These are phyloP conservation scores for Fusarium sp. DNA, from an alignment of 2,329 filamentous ascomycete genomes.

Conservation along the genomic window DNA sequence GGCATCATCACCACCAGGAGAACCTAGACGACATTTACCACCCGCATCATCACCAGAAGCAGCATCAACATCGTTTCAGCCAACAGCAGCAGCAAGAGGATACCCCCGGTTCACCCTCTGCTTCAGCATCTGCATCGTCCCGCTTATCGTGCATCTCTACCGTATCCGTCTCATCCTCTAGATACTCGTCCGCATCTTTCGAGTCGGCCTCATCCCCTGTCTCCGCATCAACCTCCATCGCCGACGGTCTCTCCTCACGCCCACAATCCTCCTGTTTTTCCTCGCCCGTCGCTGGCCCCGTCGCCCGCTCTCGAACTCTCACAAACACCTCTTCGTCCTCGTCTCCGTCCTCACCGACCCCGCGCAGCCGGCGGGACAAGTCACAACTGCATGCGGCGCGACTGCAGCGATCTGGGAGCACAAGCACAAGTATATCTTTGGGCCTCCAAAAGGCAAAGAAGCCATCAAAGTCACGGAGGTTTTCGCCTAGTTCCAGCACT, in stretches of 20 bases:
- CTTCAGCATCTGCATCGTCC: conserved; percentile 38
- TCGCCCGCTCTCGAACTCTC: conserved; percentile 35
- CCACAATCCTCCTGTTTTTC: conserved; percentile 11
- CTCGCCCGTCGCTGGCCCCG: conserved; percentile 30
- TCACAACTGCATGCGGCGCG: conserved; percentile 60
- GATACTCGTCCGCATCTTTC: conserved; percentile 37
- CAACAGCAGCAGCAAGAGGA: conserved; percentile 18
- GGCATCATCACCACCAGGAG: conserved; percentile 6
- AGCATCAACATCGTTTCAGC: conserved; percentile 43
- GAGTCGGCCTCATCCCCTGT: conserved; percentile 37
- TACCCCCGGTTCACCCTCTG: conserved; percentile 40
- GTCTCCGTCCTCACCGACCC: conserved; percentile 43
- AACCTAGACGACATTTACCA: conserved; percentile 18
- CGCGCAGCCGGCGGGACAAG: conserved; percentile 55
- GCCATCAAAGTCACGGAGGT: conserved; percentile 37
- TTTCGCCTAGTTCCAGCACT: conserved; percentile 49
- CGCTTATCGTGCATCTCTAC: conserved; percentile 42
- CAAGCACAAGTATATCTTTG: conserved; percentile 43
- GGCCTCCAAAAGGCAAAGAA: conserved; percentile 32
- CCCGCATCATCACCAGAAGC: conserved; percentile 33
- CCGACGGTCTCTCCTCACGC: conserved; percentile 28
- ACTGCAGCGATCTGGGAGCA: conserved; percentile 55
- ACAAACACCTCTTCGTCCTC: conserved; percentile 39
- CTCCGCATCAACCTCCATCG: conserved; percentile 22
- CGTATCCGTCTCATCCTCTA: conserved; percentile 33